Evolutionary conservation across 2,329 filamentous ascomycete genomes (phyloP), one percentile per base, ranked within the genome.

Genomic region (Fusarium neocosmosporiellum): DNA sequence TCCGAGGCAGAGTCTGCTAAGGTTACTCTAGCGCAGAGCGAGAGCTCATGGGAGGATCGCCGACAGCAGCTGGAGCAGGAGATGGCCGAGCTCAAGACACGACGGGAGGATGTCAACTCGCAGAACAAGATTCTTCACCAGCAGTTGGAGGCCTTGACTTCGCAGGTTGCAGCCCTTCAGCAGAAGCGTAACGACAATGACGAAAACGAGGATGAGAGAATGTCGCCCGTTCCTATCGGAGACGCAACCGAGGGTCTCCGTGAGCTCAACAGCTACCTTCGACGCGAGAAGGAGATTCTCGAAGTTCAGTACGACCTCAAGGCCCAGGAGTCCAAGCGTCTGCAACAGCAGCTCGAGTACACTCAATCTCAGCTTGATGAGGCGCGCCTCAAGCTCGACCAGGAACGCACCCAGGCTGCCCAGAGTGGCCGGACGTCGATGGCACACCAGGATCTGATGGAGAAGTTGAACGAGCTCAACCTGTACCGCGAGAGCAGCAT

Each of bases 291-390:
- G 86, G 96, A 98, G 80, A 98, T 99, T 73, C 89, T 98, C 10
- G 96, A 99, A 76, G 94, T 98, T n/a, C 96, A 98, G 78, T 93
- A 95, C 77, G 95, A 98, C 75, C 87, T 98, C 50, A 95, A 96
- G 77, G 88, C 91, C 1, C 94, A 97, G 77, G 96, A 99, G 82
- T 88, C 91, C 62, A 97, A 97, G 83, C 91, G 96, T 62, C 84
- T 98, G 46, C 94, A 96, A 78, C 94, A 98, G 77, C 95, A 98
- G 79, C 88, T 98, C 27, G 93, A 97, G 59, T 95, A 98, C 79
- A 88, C 92, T 10, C 94, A 96, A 77, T 90, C 90, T 24, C 94
- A 98, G 80, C 90, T 99, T 9, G 96, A 99, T 70, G 95, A 98
- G 75, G 89, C 93, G 8, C 91, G 94, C 36, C 87, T 98, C 73